Evolutionary conservation across 257 asterid genomes (phyloP).

Genomic region (Rauvolfia tetraphylla): DNA sequence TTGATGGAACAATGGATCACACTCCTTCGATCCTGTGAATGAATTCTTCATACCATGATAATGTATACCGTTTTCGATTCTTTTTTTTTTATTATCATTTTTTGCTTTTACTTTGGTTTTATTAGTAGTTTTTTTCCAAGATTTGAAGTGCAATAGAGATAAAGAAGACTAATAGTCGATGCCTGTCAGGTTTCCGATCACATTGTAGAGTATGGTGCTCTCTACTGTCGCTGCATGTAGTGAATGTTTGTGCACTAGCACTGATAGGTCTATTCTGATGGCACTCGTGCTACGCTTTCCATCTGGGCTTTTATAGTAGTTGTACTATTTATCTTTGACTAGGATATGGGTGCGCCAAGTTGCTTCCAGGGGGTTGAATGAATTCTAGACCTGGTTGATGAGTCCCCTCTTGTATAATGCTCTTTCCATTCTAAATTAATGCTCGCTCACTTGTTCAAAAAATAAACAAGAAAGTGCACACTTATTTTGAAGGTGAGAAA

Average conservation of each 20-base stretch:
- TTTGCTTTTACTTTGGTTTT: background rate
- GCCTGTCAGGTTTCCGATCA: background rate
- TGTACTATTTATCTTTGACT: no score
- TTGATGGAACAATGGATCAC: constrained; percentile 1
- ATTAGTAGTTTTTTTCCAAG: background rate
- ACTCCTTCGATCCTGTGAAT: background rate
- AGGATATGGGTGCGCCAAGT: no score
- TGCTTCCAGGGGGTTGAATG: no score
- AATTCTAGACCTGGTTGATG: no score
- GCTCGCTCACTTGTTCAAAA: no score
- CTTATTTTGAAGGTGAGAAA: no score
- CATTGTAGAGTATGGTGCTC: background rate
- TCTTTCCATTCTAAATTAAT: no score
- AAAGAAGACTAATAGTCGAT: background rate
- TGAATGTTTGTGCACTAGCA: background rate
- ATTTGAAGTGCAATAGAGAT: background rate
- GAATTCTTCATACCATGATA: background rate
- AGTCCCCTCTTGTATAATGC: no score
- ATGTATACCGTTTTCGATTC: background rate
- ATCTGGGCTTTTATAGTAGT: no score
- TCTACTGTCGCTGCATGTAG: background rate
- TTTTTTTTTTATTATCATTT: constrained; percentile 4
- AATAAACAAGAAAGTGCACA: no score
- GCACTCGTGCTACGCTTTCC: background rate
- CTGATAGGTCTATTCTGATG: background rate